Evolutionary conservation across 2,329 filamentous ascomycete genomes (phyloP), one percentile per base, ranked within the genome.

Genomic region (Aspergillus candidus): DNA sequence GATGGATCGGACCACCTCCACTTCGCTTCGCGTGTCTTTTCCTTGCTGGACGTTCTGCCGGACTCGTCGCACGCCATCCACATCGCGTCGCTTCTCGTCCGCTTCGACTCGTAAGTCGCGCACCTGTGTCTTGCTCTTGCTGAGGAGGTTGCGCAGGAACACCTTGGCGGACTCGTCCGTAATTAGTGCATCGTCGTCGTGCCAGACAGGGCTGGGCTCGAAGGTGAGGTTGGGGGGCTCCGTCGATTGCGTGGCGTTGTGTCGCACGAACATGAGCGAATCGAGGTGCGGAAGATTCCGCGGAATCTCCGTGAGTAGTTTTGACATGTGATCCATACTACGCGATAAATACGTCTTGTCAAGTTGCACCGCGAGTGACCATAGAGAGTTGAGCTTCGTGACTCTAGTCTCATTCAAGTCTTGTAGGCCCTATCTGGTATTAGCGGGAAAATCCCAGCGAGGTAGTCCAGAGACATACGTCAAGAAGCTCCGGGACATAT

Each of bases 191-290:
- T 85, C 86, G 57, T 96, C 89, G 57, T 98, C 94, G 58, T 96
- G 85, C 93, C 94, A 98, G 22, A 98, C 86, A 0, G 93, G 91
- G 62, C 90, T 95, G 1, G 93, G 86, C 66, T 98, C 93, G 57
- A 98, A 98, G 10, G 72, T 73, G 67, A 93, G 86, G 67, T 96
- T 85, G 1, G 78, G 59, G 1, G 93, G 93, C 60, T 97, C 91
- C 59, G 88, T 82, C 76, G 87, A 94, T 40, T 78, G 72, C 17
- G 80, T 79, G 55, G 86, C 82, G 60, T 98, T 98, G 72, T 98
- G 93, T 49, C 86, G 83, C 45, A 94, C 83, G 66, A 96, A 98
- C 93, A 98, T 98, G 77, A 95, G 88, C 14, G 89, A 94, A 67
- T 98, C 94, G 33, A 98, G 77, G 36, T 85, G 78, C 8, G 93